Base-by-base conservation (phyloP, 2,329 filamentous ascomycete genomes). In the Xenoacremonium recifei region DNA sequence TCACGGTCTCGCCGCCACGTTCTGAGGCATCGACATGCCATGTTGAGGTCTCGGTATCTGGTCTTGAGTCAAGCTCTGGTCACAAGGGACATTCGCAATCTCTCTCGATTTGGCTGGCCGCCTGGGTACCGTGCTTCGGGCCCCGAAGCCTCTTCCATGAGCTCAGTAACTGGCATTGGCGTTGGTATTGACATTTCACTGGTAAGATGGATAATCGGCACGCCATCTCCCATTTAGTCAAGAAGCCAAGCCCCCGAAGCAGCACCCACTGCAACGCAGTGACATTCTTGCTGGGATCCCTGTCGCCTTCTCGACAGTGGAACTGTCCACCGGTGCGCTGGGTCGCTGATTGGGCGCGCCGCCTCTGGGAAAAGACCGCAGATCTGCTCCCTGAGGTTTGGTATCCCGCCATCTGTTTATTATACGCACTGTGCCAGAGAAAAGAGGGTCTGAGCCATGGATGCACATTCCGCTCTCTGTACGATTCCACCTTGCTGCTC, bases 151-250 rank as follows among this genome's bases (percentile, higher is more conserved):
- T n/a, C n/a, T n/a, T n/a, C n/a, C n/a, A n/a, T n/a, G n/a, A n/a
- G n/a, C n/a, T n/a, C n/a, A n/a, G n/a, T n/a, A n/a, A n/a, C n/a
- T n/a, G n/a, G n/a, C n/a, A n/a, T n/a, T n/a, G n/a, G n/a, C n/a
- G n/a, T n/a, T n/a, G n/a, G n/a, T 45, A 51, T 55, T 54, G 51
- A 51, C 42, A 55, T 54, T 45, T 42, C 35, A 46, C 40, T 44
- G 49, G 49, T 48, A 45, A 53, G 51, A 51, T 54, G 54, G 54
- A 53, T 56, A 58, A 55, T 54, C 53, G 55, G 55, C 53, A 58
- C 47, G 44, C 53, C 52, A 54, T 52, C 55, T 55, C 55, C 55
- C 58, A 53, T 58, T 52, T 58, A 51, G 51, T 35, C 37, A 41
- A 43, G 43, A 40, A 45, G 50, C 51, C 53, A 57, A 58, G 50